Evolutionary conservation across 2,329 filamentous ascomycete genomes (phyloP), one percentile per base, ranked within the genome.

Genomic region (Fusarium sp.): DNA sequence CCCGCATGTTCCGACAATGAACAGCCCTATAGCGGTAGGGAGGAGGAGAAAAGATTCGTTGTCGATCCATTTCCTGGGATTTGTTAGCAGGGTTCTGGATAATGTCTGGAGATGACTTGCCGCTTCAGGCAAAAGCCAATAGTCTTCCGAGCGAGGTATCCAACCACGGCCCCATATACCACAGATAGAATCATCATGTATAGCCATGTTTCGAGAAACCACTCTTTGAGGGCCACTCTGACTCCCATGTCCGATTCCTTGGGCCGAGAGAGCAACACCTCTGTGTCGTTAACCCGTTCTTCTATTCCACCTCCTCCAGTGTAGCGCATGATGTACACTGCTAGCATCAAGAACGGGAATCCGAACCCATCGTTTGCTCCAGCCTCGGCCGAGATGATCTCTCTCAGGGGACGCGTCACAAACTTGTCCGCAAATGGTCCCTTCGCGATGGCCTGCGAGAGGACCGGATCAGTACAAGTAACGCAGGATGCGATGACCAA

Each of bases 301-400:
- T 79, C 67, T 82, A 80, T 32, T 80, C 80, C 9, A 74, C 78
- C 65, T 82, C 82, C 83, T 8, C 84, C 84, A 0, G 77, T 78
- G 4, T 64, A 35, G 2, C 47, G 64, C 25, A 71, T 62, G 4
- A 72, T n/a, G 3, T 56, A 72, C 1, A 66, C 64, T 0, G 69
- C 65, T 0, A 72, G 60, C 82, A 90, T 86, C 3, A 92, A 82
- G 63, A 91, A 91, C 0, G 89, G 90, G 50, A 91, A 91, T 0
- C 88, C 90, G 20, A 92, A 90, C 0, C 90, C 90, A 67, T 92
- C 90, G 67, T 91, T 91, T 2, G 87, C 86, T 9, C 90, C 90
- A 2, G 89, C 89, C 73, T 91, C 90, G 0, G 89, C 85, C 0
- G 89, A 91, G n/a, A 92, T 91, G 65, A 91, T 87, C 75, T 91